phyloP scores from a whole-genome alignment of 441 rosid genomes.

The Iberis amara region DNA sequence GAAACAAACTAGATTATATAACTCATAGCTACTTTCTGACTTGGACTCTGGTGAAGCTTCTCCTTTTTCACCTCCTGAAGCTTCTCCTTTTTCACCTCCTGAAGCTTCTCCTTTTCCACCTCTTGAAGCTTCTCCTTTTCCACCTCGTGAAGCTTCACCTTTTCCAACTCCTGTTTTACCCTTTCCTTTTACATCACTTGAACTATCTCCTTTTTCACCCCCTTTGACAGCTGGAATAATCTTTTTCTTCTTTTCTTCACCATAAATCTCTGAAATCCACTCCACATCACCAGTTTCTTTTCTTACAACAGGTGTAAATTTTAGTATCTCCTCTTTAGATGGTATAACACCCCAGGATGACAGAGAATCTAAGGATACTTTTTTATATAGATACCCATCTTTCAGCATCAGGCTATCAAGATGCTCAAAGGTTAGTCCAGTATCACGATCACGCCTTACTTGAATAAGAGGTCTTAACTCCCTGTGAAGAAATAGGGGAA shows the following conservation, averaged over 20 bases:
- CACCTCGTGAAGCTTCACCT: conserved; percentile 37
- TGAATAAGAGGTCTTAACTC: conserved; percentile 85
- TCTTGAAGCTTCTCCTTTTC: conserved; percentile 40
- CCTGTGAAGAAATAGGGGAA: conserved; percentile 34
- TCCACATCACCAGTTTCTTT: conserved; percentile 58
- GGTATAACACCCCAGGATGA: conserved; percentile 65
- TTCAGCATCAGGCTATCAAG: conserved; percentile 84
- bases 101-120: conserved; percentile 45
- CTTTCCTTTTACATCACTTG: too few relatives aligned
- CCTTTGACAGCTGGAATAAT: conserved; percentile 40
- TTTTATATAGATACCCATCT: conserved; percentile 79
- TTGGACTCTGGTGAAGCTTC: conserved; percentile 34
- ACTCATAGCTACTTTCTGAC: conserved; percentile 40
- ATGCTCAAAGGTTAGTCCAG: conserved; percentile 54
- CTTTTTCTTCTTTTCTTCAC: conserved; percentile 56
- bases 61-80: not conserved
- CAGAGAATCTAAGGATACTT: conserved; percentile 68
- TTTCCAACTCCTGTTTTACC: conserved; percentile 34
- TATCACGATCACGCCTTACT: conserved; percentile 77
- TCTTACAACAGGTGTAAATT: conserved; percentile 60
- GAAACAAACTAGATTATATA: conserved; percentile 67
- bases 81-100: not conserved
- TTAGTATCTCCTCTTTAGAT: conserved; percentile 67
- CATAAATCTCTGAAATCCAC: conserved; percentile 90
- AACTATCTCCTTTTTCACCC: conserved; percentile 28